These are phyloP conservation scores for Prosopis cineraria DNA, from an alignment of 306 rosid species.

Conservation along the genomic window DNA sequence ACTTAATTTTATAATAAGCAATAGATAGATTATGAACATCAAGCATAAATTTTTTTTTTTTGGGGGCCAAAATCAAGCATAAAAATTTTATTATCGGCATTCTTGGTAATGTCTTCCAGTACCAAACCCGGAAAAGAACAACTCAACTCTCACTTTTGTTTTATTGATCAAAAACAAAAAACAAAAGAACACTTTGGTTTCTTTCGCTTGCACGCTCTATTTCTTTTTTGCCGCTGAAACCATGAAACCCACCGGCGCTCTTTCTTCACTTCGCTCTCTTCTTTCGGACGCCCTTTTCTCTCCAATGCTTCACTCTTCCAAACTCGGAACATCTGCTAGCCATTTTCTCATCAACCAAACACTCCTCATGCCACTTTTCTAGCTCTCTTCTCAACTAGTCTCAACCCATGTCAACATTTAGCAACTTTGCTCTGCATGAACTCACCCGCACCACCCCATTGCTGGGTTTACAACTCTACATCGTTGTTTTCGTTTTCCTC, in stretches of 20 bases:
- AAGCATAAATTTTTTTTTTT: too few species aligned
- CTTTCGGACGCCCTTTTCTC: background rate
- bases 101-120: constrained; percentile 32
- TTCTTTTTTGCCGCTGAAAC: constrained; percentile 58
- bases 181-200: background rate
- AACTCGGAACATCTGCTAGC: background rate
- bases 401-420: constrained; percentile 51
- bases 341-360: constrained; percentile 36
- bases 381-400: constrained; percentile 13
- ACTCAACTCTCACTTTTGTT: constrained; percentile 6
- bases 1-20: background rate
- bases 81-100: constrained; percentile 20
- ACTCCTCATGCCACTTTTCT: constrained; percentile 1
- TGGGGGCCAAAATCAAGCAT: too few species aligned
- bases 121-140: constrained; percentile 35
- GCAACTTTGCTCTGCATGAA: constrained; percentile 24
- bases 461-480: constrained; percentile 54
- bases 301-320: constrained; percentile 15
- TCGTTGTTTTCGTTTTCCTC: constrained; percentile 48
- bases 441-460: constrained; percentile 38
- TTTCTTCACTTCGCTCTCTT: background rate
- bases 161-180: background rate
- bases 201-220: background rate
- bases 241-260: constrained; percentile 30
- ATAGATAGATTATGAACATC: too few species aligned